Conservation (phyloP, 108 stramenopile genomes). For the Fragilariopsis cylindrus region DNA sequence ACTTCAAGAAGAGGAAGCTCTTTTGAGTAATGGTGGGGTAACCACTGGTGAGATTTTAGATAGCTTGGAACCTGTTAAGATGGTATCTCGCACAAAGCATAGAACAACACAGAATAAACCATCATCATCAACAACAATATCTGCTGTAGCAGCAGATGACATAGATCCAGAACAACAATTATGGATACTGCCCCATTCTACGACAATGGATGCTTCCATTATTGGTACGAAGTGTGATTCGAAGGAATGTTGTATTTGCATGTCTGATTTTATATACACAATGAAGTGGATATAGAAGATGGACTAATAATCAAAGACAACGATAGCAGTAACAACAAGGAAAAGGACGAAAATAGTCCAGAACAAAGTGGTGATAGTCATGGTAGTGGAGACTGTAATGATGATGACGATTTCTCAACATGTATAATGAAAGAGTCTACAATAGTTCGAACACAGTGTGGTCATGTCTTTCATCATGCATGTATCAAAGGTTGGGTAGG, state of each 20-base stretch:
- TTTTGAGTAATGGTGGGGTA: conserved; percentile 37
- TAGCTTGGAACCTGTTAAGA: conserved; percentile 46
- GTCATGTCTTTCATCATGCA: conserved; percentile 56
- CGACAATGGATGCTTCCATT: background rate
- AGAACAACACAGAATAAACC: background rate
- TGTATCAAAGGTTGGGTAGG: conserved; percentile 64
- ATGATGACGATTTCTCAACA: conserved; percentile 4
- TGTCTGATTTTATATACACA: conserved; percentile 53
- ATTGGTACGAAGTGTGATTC: conserved; percentile 8
- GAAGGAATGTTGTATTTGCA: conserved; percentile 77
- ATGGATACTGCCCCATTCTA: conserved; percentile 13
- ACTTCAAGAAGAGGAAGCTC: conserved; percentile 46
- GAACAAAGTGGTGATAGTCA: background rate
- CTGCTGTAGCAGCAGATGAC: conserved; percentile 2
- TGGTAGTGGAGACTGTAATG: background rate
- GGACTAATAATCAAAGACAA: background rate
- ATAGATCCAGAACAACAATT: conserved; percentile 11
- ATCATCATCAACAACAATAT: background rate
- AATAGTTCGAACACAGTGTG: conserved; percentile 59
- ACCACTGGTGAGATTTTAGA: conserved; percentile 51
- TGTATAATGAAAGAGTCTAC: background rate
- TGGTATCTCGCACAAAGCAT: conserved; percentile 19
- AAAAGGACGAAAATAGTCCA: background rate
- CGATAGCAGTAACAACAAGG: background rate
- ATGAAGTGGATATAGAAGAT: conserved; percentile 17